Percentiles rank a stretch among this genome's conserved stretches.
phyloP scores from a whole-genome alignment of 192 early-diverging fungal genomes.

The Coemansia sp. region DNA sequence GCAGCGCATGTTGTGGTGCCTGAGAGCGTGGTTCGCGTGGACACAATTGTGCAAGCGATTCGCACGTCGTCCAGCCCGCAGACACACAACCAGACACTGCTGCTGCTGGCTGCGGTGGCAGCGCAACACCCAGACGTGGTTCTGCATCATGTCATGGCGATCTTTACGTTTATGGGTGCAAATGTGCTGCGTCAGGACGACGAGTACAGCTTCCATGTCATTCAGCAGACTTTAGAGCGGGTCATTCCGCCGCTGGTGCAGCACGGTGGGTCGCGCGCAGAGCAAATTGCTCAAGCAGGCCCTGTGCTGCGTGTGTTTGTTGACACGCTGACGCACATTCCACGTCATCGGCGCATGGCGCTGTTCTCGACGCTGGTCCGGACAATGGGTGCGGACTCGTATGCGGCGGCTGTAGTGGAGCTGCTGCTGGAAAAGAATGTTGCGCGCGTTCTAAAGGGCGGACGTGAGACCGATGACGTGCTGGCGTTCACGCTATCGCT shows the following conservation, averaged over 20 bases:
- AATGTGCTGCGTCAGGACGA: slow-evolving; percentile 95
- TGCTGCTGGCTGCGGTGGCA: slow-evolving; percentile 86
- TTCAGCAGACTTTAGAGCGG: slow-evolving; percentile 83
- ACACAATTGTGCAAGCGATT: slow-evolving; percentile 85
- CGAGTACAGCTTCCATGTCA: slow-evolving; percentile 93
- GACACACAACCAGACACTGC: slow-evolving; percentile 86
- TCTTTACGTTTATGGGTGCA: slow-evolving; percentile 98
- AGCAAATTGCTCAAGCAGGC: slow-evolving; percentile 58
- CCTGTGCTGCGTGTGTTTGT: slow-evolving; percentile 89
- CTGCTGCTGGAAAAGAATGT: slow-evolving; percentile 74
- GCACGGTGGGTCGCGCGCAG: slow-evolving; percentile 7
- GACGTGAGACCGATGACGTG: slow-evolving; percentile 64
- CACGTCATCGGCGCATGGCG: slow-evolving; percentile 84
- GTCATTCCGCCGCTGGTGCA: slow-evolving; percentile 70
- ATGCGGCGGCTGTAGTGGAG: slow-evolving; percentile 70
- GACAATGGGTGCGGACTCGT: slow-evolving; percentile 75
- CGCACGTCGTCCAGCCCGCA: slow-evolving; percentile 89
- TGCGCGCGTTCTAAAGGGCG: slow-evolving; percentile 49
- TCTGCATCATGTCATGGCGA: slow-evolving; percentile 89
- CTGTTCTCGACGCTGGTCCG: slow-evolving; percentile 80
- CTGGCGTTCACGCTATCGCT: slow-evolving; percentile 75
- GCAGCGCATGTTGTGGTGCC: slow-evolving; percentile 11
- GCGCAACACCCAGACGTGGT: slow-evolving; percentile 78
- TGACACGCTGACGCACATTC: slow-evolving; percentile 87
- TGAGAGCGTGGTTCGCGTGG: slow-evolving; percentile 75